Evolutionary conservation across 192 early-diverging fungal genomes (phyloP), one percentile per base, ranked within the genome.

Genomic region (Coemansia aciculifera): DNA sequence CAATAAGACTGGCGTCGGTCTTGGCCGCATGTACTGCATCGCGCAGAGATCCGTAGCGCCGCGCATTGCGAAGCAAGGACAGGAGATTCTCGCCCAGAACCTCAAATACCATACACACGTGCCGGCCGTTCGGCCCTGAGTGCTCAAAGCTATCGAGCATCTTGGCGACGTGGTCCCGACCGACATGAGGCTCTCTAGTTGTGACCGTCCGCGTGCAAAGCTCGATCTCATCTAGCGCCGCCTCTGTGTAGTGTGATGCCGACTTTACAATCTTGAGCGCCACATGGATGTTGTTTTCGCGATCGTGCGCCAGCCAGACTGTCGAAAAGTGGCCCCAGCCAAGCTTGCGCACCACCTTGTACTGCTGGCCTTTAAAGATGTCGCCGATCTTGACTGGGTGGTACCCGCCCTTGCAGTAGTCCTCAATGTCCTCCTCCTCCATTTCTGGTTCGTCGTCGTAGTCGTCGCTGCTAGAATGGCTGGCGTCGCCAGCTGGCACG

Each of bases 261-360:
- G 94, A 93, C 76, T 99, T 99, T 54, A 99, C 96, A 49, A 99
- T 92, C 77, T 99, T 99, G 23, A 99, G 87, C 2, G 97, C 97
- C 40, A 95, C 93, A 70, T 94, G 93, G 2, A 89, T 90, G 60
- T 90, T 83, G 21, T 74, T 85, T 87, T 85, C 80, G 64, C 74
- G 73, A 75, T 98, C 95, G 59, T 86, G 84, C 12, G 90, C 93
- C 51, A 99, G 87, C 97, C 97, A 99, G 9, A 99, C 97, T 0
- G 97, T 99, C 27, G 94, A 95, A 69, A 99, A 99, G 68, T 99
- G 97, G 15, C 97, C 97, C 97, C 97, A 99, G 17, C 97, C 97
- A 37, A 99, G 89, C 77, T 99, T 99, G 64, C 92, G 88, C 43
- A 97, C 71, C 23, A 97, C 85, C n/a, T 75, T 83, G 79, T 99